Conservation (phyloP, 129 eudicot species). For the Scalesia atractyloides region DNA sequence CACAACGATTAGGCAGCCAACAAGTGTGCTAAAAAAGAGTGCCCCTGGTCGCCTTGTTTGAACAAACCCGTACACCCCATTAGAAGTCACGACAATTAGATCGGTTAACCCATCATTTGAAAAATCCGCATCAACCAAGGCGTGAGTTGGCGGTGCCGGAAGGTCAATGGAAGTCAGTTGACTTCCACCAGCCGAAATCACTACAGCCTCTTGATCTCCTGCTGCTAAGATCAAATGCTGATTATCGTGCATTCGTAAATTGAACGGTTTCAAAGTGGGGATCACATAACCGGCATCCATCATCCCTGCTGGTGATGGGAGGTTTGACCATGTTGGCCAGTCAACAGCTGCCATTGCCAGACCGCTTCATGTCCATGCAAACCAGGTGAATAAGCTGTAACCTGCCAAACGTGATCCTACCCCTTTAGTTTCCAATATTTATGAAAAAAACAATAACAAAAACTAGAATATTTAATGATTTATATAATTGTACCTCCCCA, state of each 20-base stretch:
- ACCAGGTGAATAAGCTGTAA: slow-evolving; percentile 89
- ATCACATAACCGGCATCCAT: slow-evolving; percentile 75
- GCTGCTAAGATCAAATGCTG: slow-evolving; percentile 74
- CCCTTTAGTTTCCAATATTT: slow-evolving; percentile 20
- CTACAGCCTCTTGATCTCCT: slow-evolving; percentile 87
- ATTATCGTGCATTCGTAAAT: slow-evolving; percentile 68
- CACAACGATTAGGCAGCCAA: slow-evolving; percentile 86
- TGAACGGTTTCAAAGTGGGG: slow-evolving; percentile 77
- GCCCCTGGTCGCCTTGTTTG: slow-evolving; percentile 99
- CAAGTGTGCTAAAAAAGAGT: slow-evolving; percentile 92
- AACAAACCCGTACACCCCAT: slow-evolving; percentile 93
- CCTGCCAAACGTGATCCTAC: slow-evolving; percentile 47
- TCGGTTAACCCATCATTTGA: slow-evolving; percentile 93
- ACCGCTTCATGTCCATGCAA: slow-evolving; percentile 83
- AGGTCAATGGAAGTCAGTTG: slow-evolving; percentile 59
- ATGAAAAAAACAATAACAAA: not conserved
- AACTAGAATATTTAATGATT: not conserved
- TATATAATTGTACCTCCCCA: slow-evolving; percentile 98
- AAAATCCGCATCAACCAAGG: slow-evolving; percentile 73
- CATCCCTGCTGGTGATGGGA: slow-evolving; percentile 91
- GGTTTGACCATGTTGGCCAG: slow-evolving; percentile 98
- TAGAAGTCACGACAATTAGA: slow-evolving; percentile 79
- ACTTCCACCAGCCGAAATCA: slow-evolving; percentile 87
- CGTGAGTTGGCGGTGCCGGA: slow-evolving; percentile 91
- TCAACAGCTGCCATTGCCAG: slow-evolving; percentile 95